Conservation (phyloP, 805 yeast genomes). For the Torulaspora gathmanii region DNA sequence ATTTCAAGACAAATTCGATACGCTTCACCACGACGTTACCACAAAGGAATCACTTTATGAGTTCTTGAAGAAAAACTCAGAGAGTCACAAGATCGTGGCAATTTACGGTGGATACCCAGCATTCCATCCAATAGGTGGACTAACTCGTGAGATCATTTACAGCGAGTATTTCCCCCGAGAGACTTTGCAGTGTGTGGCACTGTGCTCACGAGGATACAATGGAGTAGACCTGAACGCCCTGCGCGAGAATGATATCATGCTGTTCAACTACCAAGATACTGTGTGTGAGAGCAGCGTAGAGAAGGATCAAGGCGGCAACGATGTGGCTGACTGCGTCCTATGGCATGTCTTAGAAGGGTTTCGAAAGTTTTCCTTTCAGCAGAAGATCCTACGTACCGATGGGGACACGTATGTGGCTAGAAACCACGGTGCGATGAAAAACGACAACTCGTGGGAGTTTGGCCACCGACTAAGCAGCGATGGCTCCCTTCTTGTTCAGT, state of each 20-base stretch:
- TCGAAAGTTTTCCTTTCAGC: conserved; percentile 45
- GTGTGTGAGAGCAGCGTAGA: conserved; percentile 5
- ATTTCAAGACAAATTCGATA: conserved; percentile 15
- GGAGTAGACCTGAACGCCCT: conserved; percentile 44
- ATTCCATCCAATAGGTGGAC: conserved; percentile 48
- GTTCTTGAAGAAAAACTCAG: conserved; percentile 14
- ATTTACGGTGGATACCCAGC: conserved; percentile 61
- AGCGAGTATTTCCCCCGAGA: conserved; percentile 38
- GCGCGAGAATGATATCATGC: conserved; percentile 37
- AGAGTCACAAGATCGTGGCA: conserved; percentile 34
- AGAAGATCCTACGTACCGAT: conserved; percentile 28
- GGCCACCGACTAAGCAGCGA: conserved; percentile 38
- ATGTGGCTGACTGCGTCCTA: conserved; percentile 61
- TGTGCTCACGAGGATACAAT: conserved; percentile 58
- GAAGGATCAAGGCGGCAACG: conserved; percentile 47
- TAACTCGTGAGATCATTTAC: conserved; percentile 41
- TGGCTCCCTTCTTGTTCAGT: conserved; percentile 34
- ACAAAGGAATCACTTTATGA: conserved; percentile 17
- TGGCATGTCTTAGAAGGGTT: conserved; percentile 53
- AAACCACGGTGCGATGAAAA: conserved; percentile 19
- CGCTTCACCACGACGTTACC: conserved; percentile 13
- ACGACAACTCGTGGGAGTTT: conserved; percentile 33
- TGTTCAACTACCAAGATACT: conserved; percentile 42
- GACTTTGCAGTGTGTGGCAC: conserved; percentile 45
- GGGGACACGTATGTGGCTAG: conserved; percentile 44